Percentiles rank a stretch among this genome's conserved stretches.
Conservation (phyloP, 305 asterid genomes). For the Striga hermonthica region DNA sequence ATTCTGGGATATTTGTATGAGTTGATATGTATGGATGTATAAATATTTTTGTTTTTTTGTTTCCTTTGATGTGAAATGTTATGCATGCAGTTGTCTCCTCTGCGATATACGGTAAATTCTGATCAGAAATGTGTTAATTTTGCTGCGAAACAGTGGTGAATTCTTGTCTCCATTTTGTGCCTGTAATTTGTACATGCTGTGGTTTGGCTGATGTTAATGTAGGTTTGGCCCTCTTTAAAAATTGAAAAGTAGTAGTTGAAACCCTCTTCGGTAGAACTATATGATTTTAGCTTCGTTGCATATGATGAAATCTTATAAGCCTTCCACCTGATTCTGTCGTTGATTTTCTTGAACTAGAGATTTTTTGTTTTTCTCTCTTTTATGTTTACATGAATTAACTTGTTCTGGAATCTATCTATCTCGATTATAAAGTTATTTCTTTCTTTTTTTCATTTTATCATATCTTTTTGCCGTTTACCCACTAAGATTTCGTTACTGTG, state of each 20-base stretch:
- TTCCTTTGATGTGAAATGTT: background rate
- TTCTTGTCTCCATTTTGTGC: background rate
- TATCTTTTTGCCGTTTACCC: slow-evolving; percentile 2
- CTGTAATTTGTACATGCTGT: background rate
- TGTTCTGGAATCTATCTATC: slow-evolving; percentile 1
- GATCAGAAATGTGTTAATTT: background rate
- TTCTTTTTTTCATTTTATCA: background rate
- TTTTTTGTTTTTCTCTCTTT: background rate
- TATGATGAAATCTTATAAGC: too few species aligned
- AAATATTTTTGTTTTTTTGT: background rate
- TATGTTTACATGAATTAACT: background rate
- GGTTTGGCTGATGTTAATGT: background rate
- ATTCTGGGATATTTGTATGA: background rate
- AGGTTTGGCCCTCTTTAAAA: background rate
- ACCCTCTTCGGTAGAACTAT: background rate
- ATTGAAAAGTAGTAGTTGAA: background rate
- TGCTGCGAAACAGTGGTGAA: background rate
- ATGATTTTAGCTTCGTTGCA: background rate
- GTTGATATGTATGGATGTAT: slow-evolving; percentile 10
- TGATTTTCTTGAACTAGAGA: background rate
- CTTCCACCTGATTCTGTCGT: background rate
- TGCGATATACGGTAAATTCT: background rate
- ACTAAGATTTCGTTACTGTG: background rate
- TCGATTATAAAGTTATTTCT: background rate
- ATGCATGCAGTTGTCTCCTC: background rate